Evolutionary conservation across 805 yeast species (phyloP).

Genomic region (Spencermartinsiella europaea): DNA sequence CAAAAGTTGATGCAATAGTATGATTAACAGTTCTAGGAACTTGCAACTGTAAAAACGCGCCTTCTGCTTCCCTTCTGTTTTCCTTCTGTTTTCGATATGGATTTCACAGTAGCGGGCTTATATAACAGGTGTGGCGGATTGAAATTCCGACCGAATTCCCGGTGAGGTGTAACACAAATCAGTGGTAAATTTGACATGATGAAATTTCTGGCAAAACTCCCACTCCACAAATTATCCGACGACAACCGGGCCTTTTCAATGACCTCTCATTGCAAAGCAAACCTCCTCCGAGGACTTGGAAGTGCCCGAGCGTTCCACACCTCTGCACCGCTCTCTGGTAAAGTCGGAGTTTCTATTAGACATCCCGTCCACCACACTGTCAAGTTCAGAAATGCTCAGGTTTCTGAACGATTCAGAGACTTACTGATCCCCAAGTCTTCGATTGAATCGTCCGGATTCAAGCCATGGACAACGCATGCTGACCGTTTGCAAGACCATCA

Average conservation of each 20-base stretch:
- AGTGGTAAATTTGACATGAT: too few species aligned
- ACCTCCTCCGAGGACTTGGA: slow-evolving; percentile 2
- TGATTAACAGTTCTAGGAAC: neutral
- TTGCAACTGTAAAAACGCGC: too few species aligned
- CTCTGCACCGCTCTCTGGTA: slow-evolving; percentile 27
- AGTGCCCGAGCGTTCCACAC: slow-evolving; percentile 19
- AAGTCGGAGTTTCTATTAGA: slow-evolving; percentile 63
- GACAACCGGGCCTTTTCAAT: neutral
- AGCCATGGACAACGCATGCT: slow-evolving; percentile 67
- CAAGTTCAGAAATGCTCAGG: slow-evolving; percentile 62
- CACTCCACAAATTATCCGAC: too few species aligned
- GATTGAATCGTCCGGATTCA: slow-evolving; percentile 71
- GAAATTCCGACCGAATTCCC: too few species aligned
- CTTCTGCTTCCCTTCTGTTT: too few species aligned
- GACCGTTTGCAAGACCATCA: slow-evolving; percentile 80
- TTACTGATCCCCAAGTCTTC: slow-evolving; percentile 64
- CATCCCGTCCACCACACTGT: slow-evolving; percentile 91
- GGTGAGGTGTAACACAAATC: too few species aligned
- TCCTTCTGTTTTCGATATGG: too few species aligned
- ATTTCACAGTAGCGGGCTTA: too few species aligned
- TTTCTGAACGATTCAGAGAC: slow-evolving; percentile 71
- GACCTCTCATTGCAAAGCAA: too few species aligned
- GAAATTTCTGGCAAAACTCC: too few species aligned
- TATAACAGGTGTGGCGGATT: too few species aligned
- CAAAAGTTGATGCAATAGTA: too few species aligned